These are phyloP conservation scores for Penicillium bovifimosum DNA, from an alignment of 495 filamentous ascomycete genomes.

Conservation along the genomic window DNA sequence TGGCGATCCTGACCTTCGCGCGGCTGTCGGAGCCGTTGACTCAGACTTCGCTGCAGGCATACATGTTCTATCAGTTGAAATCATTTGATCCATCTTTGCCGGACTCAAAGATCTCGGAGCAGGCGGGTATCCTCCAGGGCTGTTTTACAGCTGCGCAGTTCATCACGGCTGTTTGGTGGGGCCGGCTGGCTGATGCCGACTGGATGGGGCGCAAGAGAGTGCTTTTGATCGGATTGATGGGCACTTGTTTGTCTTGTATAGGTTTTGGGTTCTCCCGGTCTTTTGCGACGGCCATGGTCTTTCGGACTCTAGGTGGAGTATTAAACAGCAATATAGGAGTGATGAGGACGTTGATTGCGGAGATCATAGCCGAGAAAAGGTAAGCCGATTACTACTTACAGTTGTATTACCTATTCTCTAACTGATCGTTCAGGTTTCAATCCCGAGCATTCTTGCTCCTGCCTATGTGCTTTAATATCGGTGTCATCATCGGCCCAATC, in stretches of 20 bases:
- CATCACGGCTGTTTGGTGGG: constrained; percentile 75
- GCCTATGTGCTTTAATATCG: constrained; percentile 73
- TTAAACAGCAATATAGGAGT: constrained; percentile 81
- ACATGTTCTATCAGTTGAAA: constrained; percentile 68
- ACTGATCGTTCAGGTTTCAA: constrained; percentile 48
- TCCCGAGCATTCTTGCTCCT: constrained; percentile 73
- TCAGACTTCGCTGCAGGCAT: constrained; percentile 69
- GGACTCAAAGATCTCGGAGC: constrained; percentile 63
- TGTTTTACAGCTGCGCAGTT: constrained; percentile 77
- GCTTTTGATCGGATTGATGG: constrained; percentile 66
- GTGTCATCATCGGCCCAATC: constrained; percentile 61
- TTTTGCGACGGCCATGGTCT: constrained; percentile 63
- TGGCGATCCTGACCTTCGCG: constrained; percentile 67
- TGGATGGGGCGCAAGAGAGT: constrained; percentile 71
- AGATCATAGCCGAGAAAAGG: constrained; percentile 68
- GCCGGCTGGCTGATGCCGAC: constrained; percentile 63
- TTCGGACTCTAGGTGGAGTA: constrained; percentile 66
- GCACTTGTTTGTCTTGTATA: constrained; percentile 64
- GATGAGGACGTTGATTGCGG: constrained; percentile 75
- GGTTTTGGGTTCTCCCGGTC: constrained; percentile 75
- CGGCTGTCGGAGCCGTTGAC: constrained; percentile 74
- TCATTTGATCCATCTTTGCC: constrained; percentile 61
- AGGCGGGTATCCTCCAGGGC: constrained; percentile 70
- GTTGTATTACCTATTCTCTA: not conserved
- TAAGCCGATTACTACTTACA: constrained; percentile 10